phyloP scores from a whole-genome alignment of 2,329 filamentous ascomycete genomes.

The Alternaria sp. region DNA sequence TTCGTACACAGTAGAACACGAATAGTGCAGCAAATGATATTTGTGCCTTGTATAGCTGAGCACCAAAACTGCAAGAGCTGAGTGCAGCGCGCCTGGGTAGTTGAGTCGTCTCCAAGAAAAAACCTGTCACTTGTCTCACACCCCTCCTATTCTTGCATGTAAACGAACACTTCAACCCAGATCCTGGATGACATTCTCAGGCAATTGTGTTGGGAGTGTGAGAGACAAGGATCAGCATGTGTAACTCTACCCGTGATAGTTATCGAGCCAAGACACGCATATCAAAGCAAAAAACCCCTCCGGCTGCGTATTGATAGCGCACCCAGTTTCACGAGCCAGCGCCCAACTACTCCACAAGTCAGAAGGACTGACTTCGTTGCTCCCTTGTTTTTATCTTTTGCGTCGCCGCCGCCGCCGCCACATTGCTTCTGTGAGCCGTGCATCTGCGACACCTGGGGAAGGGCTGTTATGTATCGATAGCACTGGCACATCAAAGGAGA shows the following conservation, averaged over 20 bases:
- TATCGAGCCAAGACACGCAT: neutral
- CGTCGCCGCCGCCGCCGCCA: slow-evolving; percentile 2
- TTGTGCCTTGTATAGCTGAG: slow-evolving; percentile 1
- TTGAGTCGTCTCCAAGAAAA: neutral
- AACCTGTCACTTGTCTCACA: slow-evolving; percentile 7
- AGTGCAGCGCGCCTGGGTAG: neutral
- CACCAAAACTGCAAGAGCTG: neutral
- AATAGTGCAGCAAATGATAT: slow-evolving; percentile 6
- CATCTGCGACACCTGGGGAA: slow-evolving; percentile 4
- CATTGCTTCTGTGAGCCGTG: neutral
- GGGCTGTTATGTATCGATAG: neutral
- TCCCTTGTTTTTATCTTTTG: slow-evolving; percentile 2
- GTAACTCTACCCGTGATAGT: neutral
- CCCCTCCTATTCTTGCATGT: slow-evolving; percentile 1
- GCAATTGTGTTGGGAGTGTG: neutral
- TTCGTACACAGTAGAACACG: neutral
- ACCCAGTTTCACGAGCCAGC: slow-evolving; percentile 3
- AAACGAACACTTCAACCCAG: neutral
- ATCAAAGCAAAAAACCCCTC: neutral
- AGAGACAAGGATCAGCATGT: slow-evolving; percentile 4
- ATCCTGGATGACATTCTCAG: slow-evolving; percentile 1
- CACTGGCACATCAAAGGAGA: neutral
- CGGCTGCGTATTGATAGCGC: slow-evolving; percentile 6
- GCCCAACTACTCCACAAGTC: neutral
- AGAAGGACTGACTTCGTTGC: neutral